Evolutionary conservation across 495 filamentous ascomycete species (phyloP).

Genomic region (Xylaria scruposa): DNA sequence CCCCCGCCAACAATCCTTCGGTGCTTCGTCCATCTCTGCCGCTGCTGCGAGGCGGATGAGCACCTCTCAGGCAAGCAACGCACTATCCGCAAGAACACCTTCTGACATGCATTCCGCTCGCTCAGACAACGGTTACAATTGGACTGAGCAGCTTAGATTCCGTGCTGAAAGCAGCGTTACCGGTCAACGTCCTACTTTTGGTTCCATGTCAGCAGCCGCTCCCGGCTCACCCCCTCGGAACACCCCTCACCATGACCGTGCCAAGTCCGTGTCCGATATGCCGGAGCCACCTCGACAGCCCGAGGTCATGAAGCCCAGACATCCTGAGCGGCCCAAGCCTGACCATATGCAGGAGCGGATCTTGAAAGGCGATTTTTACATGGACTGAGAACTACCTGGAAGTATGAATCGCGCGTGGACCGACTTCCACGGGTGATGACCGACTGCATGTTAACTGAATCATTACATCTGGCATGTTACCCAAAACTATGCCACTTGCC

Average conservation of each 20-base stretch:
- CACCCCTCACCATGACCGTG: constrained; percentile 61
- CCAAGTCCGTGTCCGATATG: constrained; percentile 73
- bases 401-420: not conserved
- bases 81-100: constrained; percentile 59
- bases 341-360: constrained; percentile 97
- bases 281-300: constrained; percentile 63
- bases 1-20: constrained; percentile 28
- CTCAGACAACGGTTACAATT: constrained; percentile 89
- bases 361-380: constrained; percentile 95
- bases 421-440: not conserved
- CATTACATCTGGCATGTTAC: not conserved
- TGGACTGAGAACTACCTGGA: constrained; percentile 71
- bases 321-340: constrained; percentile 69
- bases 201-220: constrained; percentile 50
- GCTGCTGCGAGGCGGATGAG: constrained; percentile 40
- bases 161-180: constrained; percentile 85
- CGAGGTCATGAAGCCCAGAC: constrained; percentile 48
- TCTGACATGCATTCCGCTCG: constrained; percentile 65
- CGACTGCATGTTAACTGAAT: not conserved
- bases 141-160: constrained; percentile 90
- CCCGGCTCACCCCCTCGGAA: constrained; percentile 38
- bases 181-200: constrained; percentile 55
- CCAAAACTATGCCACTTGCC: not conserved
- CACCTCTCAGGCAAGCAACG: constrained; percentile 60
- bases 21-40: constrained; percentile 33